Evolutionary conservation across 148 eudicot species (phyloP), one percentile per base, ranked within the genome.

Genomic region (Fagopyrum esculentum): DNA sequence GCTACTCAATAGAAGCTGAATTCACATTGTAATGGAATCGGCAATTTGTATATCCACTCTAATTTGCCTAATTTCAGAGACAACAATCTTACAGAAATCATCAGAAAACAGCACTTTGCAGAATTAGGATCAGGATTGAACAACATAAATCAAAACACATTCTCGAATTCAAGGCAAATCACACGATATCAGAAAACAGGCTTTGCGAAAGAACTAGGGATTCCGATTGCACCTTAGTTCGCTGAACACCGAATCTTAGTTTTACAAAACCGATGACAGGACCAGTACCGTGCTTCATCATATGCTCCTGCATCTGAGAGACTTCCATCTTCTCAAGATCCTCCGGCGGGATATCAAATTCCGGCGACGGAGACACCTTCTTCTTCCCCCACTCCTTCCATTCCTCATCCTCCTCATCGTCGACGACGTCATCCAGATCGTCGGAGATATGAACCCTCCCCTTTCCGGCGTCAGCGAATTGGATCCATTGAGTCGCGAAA

Each of bases 341-440:
- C 8, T 82, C 57, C 0, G 90, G 90, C 2, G 90, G 85, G 9
- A 89, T 78, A 59, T 87, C 90, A 64, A 80, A 80, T n/a, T 85
- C 80, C 6, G 82, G 76, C 11, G 77, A 26, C 6, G 85, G 80
- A 19, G 40, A 6, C 26, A 81, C 61, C 64, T 77, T 81, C 73
- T 83, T 87, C 82, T 85, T 85, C 60, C 96, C 98, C 98, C 98
- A 93, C 71, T 89, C 80, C 10, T 48, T 83, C 98, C 97, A 91
- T 0, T 80, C 89, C 0, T 93, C 94, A 74, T 91, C 97, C 77
- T 93, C 98, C 74, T 93, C 98, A 69, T 91, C 89, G 84, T 93
- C 98, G 50, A 91, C 76, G 3, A 91, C 94, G 86, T 89, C 97
- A 81, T 86, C 90, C 1, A 93, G 92, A 15, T 93, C 97, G 77